Evolutionary conservation across 352 stramenopile genomes (phyloP).

Genomic region (Elongisporangium anandrum): DNA sequence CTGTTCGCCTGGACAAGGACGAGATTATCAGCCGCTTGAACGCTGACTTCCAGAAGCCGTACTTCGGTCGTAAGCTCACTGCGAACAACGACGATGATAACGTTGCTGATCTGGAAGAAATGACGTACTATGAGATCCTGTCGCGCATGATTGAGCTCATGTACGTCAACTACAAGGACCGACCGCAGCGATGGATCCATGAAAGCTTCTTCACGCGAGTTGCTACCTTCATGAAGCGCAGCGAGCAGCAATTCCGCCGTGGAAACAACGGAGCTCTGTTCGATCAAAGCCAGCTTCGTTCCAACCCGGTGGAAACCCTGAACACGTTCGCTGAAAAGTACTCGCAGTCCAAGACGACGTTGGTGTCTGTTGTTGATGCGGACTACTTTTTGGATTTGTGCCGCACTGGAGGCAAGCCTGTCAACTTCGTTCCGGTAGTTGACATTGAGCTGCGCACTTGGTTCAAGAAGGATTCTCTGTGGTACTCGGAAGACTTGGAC

Average conservation of each 20-base stretch:
- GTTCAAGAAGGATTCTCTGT: constrained; percentile 91
- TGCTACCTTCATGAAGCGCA: constrained; percentile 64
- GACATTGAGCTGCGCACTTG: constrained; percentile 80
- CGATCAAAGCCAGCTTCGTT: constrained; percentile 34
- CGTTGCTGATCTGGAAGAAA: constrained; percentile 67
- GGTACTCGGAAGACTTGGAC: constrained; percentile 88
- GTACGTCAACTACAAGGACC: constrained; percentile 49
- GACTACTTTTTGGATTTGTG: constrained; percentile 85
- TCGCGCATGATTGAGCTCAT: constrained; percentile 74
- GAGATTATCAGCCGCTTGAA: constrained; percentile 79
- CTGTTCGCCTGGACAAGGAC: constrained; percentile 68
- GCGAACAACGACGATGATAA: constrained; percentile 25
- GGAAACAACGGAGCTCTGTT: constrained; percentile 24
- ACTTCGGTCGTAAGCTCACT: constrained; percentile 70
- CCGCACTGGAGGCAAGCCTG: constrained; percentile 76
- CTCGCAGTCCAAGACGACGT: constrained; percentile 38
- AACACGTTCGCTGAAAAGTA: constrained; percentile 48
- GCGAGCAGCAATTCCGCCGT: constrained; percentile 62
- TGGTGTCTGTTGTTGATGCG: constrained; percentile 69
- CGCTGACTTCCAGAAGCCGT: constrained; percentile 87
- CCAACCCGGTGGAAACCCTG: constrained; percentile 37
- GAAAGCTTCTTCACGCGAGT: constrained; percentile 65
- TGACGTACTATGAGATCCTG: constrained; percentile 84
- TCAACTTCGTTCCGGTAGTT: constrained; percentile 84
- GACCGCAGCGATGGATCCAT: constrained; percentile 75